Conservation (phyloP, 2,329 filamentous ascomycete genomes). For the Neonectria magnoliae region DNA sequence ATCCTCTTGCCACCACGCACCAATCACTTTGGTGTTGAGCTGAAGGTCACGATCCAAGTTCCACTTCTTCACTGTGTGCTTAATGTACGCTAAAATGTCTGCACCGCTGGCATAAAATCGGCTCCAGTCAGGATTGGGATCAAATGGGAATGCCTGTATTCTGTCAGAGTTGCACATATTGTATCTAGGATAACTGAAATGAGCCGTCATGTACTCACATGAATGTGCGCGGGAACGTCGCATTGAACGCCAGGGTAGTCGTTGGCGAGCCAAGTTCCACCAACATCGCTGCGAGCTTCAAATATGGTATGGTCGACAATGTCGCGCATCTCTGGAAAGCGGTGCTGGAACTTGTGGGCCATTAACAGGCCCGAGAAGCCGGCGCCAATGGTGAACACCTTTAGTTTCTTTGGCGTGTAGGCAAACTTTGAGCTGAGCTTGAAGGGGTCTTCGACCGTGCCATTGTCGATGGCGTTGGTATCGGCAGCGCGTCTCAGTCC, state of each 20-base stretch:
- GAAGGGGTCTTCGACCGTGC: constrained; percentile 39
- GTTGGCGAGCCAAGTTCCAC: constrained; percentile 49
- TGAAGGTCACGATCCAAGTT: constrained; percentile 50
- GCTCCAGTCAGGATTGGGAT: constrained; percentile 67
- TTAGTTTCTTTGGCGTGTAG: constrained; percentile 44
- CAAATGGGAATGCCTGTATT: constrained; percentile 57
- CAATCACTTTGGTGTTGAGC: constrained; percentile 46
- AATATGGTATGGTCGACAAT: constrained; percentile 44
- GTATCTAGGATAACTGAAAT: background rate
- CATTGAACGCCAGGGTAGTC: constrained; percentile 38
- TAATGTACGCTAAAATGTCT: constrained; percentile 66
- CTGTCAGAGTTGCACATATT: background rate
- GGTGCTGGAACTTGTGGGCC: constrained; percentile 49
- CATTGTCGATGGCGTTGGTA: constrained; percentile 7
- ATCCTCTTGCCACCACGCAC: constrained; percentile 30
- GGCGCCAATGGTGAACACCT: constrained; percentile 48
- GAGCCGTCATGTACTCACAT: constrained; percentile 9
- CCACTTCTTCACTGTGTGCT: constrained; percentile 56
- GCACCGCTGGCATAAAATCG: constrained; percentile 65
- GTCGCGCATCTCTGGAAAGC: constrained; percentile 44
- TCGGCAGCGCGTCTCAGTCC: background rate
- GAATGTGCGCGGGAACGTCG: constrained; percentile 36
- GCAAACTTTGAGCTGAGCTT: constrained; percentile 40
- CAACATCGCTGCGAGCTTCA: constrained; percentile 44
- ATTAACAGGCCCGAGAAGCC: constrained; percentile 48